Percentiles rank a stretch among this genome's conserved stretches.
phyloP scores from a whole-genome alignment of 352 stramenopile species.

The Pythium vanterpoolii region DNA sequence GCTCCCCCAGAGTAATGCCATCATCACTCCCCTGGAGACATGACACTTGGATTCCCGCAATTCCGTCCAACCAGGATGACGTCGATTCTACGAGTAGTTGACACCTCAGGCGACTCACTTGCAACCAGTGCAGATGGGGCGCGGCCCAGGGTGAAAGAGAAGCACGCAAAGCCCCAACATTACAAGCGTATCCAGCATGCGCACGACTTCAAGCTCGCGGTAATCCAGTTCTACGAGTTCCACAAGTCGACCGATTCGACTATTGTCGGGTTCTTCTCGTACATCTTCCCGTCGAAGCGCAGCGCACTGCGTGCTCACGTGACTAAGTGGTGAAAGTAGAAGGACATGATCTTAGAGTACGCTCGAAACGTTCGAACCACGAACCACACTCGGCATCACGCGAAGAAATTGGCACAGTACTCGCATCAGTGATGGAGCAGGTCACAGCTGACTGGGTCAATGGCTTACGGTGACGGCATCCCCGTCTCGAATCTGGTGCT shows the following conservation, averaged over 20 bases:
- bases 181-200: constrained; percentile 9
- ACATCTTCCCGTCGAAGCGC: too few relatives aligned
- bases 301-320: too few relatives aligned
- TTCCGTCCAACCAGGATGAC: neutral
- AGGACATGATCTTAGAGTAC: neutral
- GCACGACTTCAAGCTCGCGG: constrained; percentile 23
- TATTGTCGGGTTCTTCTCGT: too few relatives aligned
- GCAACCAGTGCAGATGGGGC: too few relatives aligned
- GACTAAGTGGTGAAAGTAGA: too few relatives aligned
- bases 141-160: constrained; percentile 15
- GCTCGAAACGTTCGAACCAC: neutral
- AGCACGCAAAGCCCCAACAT: constrained; percentile 2
- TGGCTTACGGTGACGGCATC: constrained; percentile 7
- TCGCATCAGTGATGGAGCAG: too few relatives aligned
- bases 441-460: constrained; percentile 11
- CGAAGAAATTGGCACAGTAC: too few relatives aligned
- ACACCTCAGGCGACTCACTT: neutral
- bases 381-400: neutral
- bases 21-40: too few relatives aligned
- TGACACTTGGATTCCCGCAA: neutral
- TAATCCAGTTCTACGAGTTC: constrained; percentile 8
- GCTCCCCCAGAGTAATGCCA: neutral
- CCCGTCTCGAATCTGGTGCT: constrained; percentile 11
- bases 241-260: too few relatives aligned
- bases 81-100: neutral